Conservation (phyloP, 352 stramenopile genomes). For the Globisporangium apiculatum region DNA sequence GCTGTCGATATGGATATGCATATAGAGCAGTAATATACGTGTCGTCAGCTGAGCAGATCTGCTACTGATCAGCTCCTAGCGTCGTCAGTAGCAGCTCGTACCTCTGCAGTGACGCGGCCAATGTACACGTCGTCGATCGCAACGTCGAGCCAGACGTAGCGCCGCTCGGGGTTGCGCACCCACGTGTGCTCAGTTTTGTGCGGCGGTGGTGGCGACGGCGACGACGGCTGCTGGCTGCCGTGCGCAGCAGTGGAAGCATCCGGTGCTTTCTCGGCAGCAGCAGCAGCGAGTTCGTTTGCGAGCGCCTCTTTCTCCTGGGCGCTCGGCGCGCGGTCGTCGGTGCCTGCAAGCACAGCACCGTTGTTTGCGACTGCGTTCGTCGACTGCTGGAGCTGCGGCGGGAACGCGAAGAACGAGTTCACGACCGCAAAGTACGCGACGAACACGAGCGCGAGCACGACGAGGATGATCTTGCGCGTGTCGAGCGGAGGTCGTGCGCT, state of each 20-base stretch:
- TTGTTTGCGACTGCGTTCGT: slow-evolving; percentile 1
- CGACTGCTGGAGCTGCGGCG: slow-evolving; percentile 2
- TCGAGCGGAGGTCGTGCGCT: slow-evolving; percentile 17
- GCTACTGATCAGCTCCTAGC: not conserved
- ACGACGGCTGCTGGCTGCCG: not conserved
- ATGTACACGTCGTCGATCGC: slow-evolving; percentile 67
- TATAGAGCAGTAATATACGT: not conserved
- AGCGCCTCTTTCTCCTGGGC: slow-evolving; percentile 10
- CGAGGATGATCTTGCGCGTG: slow-evolving; percentile 45
- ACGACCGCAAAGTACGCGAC: slow-evolving; percentile 58
- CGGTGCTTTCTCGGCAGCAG: slow-evolving; percentile 1
- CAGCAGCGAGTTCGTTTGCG: slow-evolving; percentile 11
- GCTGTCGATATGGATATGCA: slow-evolving; percentile 13
- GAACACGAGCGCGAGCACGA: slow-evolving; percentile 47
- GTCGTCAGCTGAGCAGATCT: not conserved
- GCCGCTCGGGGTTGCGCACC: slow-evolving; percentile 51
- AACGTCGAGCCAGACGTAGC: slow-evolving; percentile 85
- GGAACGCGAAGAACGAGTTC: slow-evolving; percentile 58
- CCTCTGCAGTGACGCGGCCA: slow-evolving; percentile 69
- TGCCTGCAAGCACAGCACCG: slow-evolving; percentile 1
- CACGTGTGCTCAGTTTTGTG: slow-evolving; percentile 21
- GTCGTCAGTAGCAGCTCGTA: slow-evolving; percentile 8
- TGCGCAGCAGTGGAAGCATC: not conserved
- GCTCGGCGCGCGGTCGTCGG: slow-evolving; percentile 4
- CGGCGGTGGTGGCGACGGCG: not conserved